These are phyloP conservation scores for Aegilops bicornis DNA, from an alignment of 176 grass and related monocot genomes.

Conservation along the genomic window DNA sequence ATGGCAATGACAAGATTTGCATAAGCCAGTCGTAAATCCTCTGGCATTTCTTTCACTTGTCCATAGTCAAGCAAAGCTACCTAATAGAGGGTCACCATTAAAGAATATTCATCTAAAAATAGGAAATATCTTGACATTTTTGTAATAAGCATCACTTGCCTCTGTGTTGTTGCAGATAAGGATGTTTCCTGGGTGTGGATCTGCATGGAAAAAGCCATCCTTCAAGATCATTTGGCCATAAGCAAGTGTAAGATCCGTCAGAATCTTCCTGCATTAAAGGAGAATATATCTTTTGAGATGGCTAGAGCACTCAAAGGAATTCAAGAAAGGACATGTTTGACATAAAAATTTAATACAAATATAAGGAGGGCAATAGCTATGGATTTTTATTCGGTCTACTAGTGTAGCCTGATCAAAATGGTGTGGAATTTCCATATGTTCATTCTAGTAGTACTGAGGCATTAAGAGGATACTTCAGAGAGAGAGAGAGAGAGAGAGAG, in stretches of 20 bases:
- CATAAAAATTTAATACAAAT: background rate
- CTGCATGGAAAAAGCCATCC: constrained; percentile 97
- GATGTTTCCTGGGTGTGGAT: constrained; percentile 99
- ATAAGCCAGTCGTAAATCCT: constrained; percentile 88
- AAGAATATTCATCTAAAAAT: constrained; percentile 25
- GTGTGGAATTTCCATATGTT: background rate
- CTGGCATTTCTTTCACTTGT: constrained; percentile 96
- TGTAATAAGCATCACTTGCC: constrained; percentile 44
- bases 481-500: background rate
- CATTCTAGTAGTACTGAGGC: background rate
- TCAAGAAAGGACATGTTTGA: background rate
- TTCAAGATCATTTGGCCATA: constrained; percentile 99
- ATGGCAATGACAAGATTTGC: constrained; percentile 96
- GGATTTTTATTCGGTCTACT: constrained; percentile 3
- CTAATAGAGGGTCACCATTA: constrained; percentile 41
- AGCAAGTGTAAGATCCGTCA: constrained; percentile 88
- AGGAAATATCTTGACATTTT: background rate
- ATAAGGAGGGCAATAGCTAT: background rate
- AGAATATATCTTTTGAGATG: constrained; percentile 17
- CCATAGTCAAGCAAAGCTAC: constrained; percentile 99
- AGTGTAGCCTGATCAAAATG: background rate
- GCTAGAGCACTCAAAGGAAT: background rate
- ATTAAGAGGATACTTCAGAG: constrained; percentile 10
- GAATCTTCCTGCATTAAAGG: constrained; percentile 85
- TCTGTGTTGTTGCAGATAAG: constrained; percentile 85